phyloP scores from a whole-genome alignment of 257 asterid genomes.

The Datura wrightii region DNA sequence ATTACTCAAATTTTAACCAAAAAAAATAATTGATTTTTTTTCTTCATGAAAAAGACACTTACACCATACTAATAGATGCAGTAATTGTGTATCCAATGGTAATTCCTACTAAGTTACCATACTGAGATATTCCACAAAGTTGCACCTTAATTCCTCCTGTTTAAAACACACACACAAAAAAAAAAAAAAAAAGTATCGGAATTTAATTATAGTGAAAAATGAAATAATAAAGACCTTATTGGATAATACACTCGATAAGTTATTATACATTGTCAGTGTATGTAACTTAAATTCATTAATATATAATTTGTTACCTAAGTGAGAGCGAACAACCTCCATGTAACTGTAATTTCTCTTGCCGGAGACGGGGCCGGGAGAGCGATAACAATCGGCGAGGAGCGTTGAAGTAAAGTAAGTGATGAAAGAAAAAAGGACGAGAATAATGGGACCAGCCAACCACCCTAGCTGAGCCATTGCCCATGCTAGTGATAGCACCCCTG shows the following conservation, averaged over 20 bases:
- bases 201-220: no score
- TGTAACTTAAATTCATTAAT: not conserved
- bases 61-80: constrained; percentile 51
- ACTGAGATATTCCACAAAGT: constrained; percentile 34
- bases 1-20: not conserved
- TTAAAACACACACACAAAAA: not conserved
- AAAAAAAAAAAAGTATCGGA: not conserved
- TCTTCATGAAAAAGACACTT: not conserved
- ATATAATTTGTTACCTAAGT: constrained; percentile 32
- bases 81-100: constrained; percentile 42
- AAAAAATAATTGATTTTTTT: not conserved
- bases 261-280: no score
- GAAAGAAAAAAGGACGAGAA: constrained; percentile 35
- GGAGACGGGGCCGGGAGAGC: constrained; percentile 31
- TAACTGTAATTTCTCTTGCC: constrained; percentile 41
- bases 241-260: no score
- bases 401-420: constrained; percentile 38
- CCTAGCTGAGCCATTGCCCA: constrained; percentile 46
- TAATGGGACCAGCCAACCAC: constrained; percentile 41
- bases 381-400: constrained; percentile 36
- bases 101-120: constrained; percentile 31
- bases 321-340: constrained; percentile 38
- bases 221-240: no score
- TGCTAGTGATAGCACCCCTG: constrained; percentile 40
- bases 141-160: constrained; percentile 35